These are phyloP conservation scores for Candida sp. DNA, from an alignment of 1,139 yeast genomes.

Conservation along the genomic window DNA sequence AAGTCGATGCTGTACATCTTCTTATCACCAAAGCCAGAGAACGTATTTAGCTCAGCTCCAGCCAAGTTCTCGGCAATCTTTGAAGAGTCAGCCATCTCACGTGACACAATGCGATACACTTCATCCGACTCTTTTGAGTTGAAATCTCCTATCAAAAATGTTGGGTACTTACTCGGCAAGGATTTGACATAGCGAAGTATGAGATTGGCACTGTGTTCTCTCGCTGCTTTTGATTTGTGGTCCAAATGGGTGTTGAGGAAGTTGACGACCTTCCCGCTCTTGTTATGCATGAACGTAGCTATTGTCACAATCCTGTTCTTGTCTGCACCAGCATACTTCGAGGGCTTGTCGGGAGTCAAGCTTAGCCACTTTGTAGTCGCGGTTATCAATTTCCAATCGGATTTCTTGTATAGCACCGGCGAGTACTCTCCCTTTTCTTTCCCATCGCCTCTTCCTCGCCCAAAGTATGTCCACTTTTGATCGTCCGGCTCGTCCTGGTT, in stretches of 20 bases:
- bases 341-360: conserved; percentile 39
- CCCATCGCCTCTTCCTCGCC: conserved; percentile 54
- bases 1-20: conserved; percentile 25
- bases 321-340: conserved; percentile 43
- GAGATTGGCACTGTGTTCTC: conserved; percentile 31
- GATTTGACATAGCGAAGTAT: conserved; percentile 34
- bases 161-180: conserved; percentile 32
- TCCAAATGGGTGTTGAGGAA: conserved; percentile 50
- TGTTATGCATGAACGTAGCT: conserved; percentile 30
- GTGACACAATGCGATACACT: conserved; percentile 31
- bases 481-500: conserved; percentile 16
- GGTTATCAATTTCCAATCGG: conserved; percentile 30
- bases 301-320: conserved; percentile 44
- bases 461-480: conserved; percentile 39
- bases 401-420: conserved; percentile 42
- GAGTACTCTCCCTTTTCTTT: conserved; percentile 43
- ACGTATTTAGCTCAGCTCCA: conserved; percentile 34
- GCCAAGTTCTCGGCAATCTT: conserved; percentile 21
- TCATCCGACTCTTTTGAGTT: conserved; percentile 29
- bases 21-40: conserved; percentile 39
- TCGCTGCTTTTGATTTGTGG: conserved; percentile 43
- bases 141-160: conserved; percentile 33
- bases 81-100: conserved; percentile 24
- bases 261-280: conserved; percentile 28
- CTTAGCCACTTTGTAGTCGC: conserved; percentile 47